A percentile compares a stretch with the other conserved stretches of the same genome.
Conservation (phyloP, 371 early-diverging fungal species). For the Nematocida sp. region DNA sequence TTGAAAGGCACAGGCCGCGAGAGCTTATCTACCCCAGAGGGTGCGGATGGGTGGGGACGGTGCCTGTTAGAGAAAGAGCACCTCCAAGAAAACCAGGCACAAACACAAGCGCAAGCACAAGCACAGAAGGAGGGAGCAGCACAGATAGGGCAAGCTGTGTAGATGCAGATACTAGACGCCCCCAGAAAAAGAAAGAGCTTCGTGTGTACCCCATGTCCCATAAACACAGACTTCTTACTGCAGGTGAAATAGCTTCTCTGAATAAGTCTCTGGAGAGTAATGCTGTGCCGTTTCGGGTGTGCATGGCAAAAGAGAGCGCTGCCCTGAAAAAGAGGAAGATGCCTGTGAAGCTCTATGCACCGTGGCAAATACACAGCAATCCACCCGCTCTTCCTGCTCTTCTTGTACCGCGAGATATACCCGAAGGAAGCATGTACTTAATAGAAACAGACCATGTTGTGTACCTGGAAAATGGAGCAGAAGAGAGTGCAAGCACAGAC, state of each 20-base stretch:
- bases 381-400: not conserved
- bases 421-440: too few species aligned
- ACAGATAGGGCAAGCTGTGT: too few species aligned
- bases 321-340: too few species aligned
- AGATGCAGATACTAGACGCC: too few species aligned
- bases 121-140: conserved; percentile 1
- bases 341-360: conserved; percentile 26
- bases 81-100: not conserved
- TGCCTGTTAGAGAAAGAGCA: conserved; percentile 4
- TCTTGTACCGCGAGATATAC: not conserved
- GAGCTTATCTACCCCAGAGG: conserved; percentile 21
- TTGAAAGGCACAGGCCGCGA: conserved; percentile 4
- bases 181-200: too few species aligned
- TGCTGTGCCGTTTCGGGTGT: conserved; percentile 2
- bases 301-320: not conserved
- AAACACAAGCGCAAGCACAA: too few species aligned
- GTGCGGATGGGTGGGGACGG: conserved; percentile 10
- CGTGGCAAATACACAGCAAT: conserved; percentile 26
- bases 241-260: not conserved
- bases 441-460: conserved; percentile 20
- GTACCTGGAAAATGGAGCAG: not conserved
- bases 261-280: not conserved
- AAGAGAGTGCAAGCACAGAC: conserved; percentile 3
- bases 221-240: not conserved
- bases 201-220: too few species aligned